Conservation (phyloP, 1,284 basidiomycete species). For the Fistulinella cinereoalba region DNA sequence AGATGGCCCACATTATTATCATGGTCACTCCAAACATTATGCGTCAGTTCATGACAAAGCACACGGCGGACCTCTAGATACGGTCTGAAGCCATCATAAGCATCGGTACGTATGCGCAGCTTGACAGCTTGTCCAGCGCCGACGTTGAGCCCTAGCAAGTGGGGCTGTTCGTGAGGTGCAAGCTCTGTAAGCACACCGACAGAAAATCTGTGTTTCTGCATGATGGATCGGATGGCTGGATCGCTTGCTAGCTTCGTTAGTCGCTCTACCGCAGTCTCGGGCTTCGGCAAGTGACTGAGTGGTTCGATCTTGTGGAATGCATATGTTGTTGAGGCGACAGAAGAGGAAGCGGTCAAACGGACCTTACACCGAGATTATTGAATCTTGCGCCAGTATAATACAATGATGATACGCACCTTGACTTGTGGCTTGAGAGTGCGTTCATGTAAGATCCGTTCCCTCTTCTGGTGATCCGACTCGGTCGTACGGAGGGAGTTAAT, state of each 20-base stretch:
- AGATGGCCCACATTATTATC: constrained; percentile 58
- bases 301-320: constrained; percentile 64
- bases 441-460: constrained; percentile 57
- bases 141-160: constrained; percentile 68
- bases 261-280: constrained; percentile 50
- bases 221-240: constrained; percentile 64
- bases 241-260: constrained; percentile 62
- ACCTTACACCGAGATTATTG: constrained; percentile 36
- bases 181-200: constrained; percentile 71
- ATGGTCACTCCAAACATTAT: constrained; percentile 71
- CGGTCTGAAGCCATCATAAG: constrained; percentile 65
- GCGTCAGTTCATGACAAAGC: constrained; percentile 73
- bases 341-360: constrained; percentile 48
- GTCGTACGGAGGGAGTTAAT: constrained; percentile 49
- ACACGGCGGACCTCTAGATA: constrained; percentile 66
- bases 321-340: constrained; percentile 42
- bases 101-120: constrained; percentile 64
- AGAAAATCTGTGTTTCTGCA: constrained; percentile 63
- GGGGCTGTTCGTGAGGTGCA: constrained; percentile 70
- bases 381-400: not conserved
- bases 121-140: constrained; percentile 63
- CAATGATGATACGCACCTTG: constrained; percentile 46
- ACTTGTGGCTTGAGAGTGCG: constrained; percentile 54
- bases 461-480: constrained; percentile 55
- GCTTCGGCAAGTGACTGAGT: constrained; percentile 60